These are phyloP conservation scores for Chenopodium album DNA, from an alignment of 148 eudicot genomes.

Conservation along the genomic window DNA sequence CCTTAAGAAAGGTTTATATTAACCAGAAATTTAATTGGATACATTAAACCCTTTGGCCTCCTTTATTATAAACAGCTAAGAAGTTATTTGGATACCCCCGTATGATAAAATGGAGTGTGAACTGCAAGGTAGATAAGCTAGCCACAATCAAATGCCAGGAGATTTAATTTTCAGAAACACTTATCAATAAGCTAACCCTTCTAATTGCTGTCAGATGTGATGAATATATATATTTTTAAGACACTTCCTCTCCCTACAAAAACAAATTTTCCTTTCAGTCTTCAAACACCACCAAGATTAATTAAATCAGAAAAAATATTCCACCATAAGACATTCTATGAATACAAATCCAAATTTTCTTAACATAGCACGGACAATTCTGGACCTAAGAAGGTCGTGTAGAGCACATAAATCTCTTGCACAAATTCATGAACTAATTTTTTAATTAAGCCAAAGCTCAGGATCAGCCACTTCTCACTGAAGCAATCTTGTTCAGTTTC, in stretches of 20 bases:
- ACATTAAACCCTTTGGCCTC: too few species aligned
- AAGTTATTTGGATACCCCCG: too few species aligned
- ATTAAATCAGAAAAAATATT: background rate
- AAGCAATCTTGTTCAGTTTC: slow-evolving; percentile 1
- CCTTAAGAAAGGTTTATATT: background rate
- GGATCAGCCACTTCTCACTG: background rate
- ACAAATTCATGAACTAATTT: background rate
- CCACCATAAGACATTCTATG: background rate
- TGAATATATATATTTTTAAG: too few species aligned
- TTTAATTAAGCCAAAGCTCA: background rate
- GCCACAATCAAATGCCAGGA: background rate
- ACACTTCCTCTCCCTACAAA: background rate
- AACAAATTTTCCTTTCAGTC: background rate
- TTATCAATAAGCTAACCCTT: background rate
- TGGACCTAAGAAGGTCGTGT: background rate
- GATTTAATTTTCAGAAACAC: background rate
- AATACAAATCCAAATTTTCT: background rate
- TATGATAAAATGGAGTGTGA: too few species aligned
- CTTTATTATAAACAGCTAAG: background rate
- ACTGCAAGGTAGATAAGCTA: background rate
- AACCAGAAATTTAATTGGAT: too few species aligned
- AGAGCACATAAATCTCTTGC: background rate
- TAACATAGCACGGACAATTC: background rate
- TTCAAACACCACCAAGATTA: background rate
- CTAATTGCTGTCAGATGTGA: background rate